Evolutionary conservation across 345 rosid species (phyloP).

Genomic region (Murraya koenigii): DNA sequence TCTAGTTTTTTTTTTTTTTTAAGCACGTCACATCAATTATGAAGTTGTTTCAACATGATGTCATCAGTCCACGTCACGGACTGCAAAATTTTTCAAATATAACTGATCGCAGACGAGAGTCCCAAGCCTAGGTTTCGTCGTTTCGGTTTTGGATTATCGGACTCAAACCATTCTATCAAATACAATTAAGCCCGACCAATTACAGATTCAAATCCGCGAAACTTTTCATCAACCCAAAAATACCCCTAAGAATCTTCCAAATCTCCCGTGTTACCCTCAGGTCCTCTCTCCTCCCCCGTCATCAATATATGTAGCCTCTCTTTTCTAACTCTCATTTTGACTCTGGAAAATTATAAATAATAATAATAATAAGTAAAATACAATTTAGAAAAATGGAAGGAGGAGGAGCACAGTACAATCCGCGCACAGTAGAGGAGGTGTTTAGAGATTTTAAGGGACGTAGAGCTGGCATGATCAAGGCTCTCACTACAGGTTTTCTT

Average conservation of each 20-base stretch:
- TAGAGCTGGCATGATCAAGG: constrained; percentile 64
- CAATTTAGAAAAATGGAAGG: constrained; percentile 35
- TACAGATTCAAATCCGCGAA: constrained; percentile 37
- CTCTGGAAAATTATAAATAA: neutral
- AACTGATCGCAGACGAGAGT: neutral
- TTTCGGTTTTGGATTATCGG: constrained; percentile 3
- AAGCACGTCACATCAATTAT: neutral
- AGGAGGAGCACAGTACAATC: constrained; percentile 33
- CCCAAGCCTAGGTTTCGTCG: neutral
- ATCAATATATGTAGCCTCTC: too few species aligned
- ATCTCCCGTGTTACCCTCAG: constrained; percentile 15
- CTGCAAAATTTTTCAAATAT: neutral
- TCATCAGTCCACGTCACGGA: neutral
- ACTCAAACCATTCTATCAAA: constrained; percentile 19
- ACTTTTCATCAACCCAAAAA: neutral
- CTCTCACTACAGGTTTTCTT: constrained; percentile 54
- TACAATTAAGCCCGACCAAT: constrained; percentile 20
- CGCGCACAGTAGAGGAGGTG: constrained; percentile 76
- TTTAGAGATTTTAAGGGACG: constrained; percentile 73
- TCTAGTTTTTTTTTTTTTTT: too few species aligned
- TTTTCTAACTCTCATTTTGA: neutral
- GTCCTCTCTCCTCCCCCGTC: neutral
- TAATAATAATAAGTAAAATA: neutral
- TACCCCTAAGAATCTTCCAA: neutral
- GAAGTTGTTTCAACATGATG: neutral